phyloP scores from a whole-genome alignment of 306 rosid genomes.

The Cicer bijugum region DNA sequence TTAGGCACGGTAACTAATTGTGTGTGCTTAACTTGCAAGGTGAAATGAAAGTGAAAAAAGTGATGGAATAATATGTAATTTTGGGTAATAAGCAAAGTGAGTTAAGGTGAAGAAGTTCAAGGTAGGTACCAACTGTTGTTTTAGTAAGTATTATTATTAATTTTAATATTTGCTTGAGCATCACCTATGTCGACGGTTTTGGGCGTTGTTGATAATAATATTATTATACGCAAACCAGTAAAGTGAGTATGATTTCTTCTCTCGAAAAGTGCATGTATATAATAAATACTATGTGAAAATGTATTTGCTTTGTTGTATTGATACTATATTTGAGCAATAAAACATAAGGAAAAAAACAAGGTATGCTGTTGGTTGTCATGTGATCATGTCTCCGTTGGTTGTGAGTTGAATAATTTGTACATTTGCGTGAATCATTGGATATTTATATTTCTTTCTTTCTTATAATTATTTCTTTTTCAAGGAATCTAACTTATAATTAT shows the following conservation, averaged over 20 bases:
- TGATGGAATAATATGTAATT: constrained; percentile 56
- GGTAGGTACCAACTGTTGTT: constrained; percentile 50
- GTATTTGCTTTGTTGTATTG: constrained; percentile 1
- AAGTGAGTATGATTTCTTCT: constrained; percentile 36
- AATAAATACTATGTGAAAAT: constrained; percentile 41
- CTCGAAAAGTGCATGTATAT: constrained; percentile 38
- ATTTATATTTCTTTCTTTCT: neutral
- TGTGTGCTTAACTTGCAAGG: constrained; percentile 44
- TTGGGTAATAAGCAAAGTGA: constrained; percentile 61
- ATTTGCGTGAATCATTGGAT: constrained; percentile 17
- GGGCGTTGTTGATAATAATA: constrained; percentile 32
- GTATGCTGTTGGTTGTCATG: constrained; percentile 41
- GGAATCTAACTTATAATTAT: too few species aligned
- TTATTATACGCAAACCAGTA: constrained; percentile 21
- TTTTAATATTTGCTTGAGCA: constrained; percentile 55
- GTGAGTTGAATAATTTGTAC: constrained; percentile 22
- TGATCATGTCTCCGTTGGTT: constrained; percentile 43
- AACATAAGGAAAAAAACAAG: constrained; percentile 33
- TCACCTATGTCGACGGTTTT: constrained; percentile 53
- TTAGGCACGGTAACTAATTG: constrained; percentile 20
- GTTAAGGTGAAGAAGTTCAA: constrained; percentile 45
- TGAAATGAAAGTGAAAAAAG: constrained; percentile 41
- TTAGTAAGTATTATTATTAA: constrained; percentile 56
- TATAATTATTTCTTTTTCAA: neutral
- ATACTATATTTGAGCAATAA: constrained; percentile 31